Conservation (phyloP, 108 stramenopile genomes). For the Mediolabrus comicus region DNA sequence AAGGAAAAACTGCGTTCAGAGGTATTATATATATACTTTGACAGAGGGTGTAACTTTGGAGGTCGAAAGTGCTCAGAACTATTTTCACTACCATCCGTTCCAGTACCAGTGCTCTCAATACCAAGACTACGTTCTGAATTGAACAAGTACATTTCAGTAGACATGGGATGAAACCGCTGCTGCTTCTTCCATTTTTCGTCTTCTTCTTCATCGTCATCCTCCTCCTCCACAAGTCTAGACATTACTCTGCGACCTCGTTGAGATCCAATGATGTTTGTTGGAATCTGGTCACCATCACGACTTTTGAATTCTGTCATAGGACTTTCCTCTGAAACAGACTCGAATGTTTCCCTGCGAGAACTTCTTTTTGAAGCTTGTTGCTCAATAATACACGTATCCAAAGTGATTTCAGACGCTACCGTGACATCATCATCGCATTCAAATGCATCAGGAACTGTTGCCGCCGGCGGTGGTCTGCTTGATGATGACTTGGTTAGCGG, state of each 20-base stretch:
- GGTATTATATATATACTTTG: not conserved
- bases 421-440: slow-evolving; percentile 21
- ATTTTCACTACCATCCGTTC: not conserved
- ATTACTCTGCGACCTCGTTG: not conserved
- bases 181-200: not conserved
- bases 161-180: not conserved
- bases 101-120: not conserved
- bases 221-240: not conserved
- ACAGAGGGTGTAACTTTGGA: not conserved
- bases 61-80: not conserved
- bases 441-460: not conserved
- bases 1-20: not conserved
- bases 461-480: not conserved
- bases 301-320: not conserved
- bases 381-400: slow-evolving; percentile 4
- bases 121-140: not conserved
- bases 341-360: not conserved
- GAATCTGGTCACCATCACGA: not conserved
- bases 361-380: not conserved
- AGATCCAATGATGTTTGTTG: not conserved
- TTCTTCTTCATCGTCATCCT: not conserved
- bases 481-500: not conserved
- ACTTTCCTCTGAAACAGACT: slow-evolving; percentile 2
- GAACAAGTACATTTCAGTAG: not conserved
- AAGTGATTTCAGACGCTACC: slow-evolving; percentile 23